Percentiles rank a stretch among this genome's conserved stretches.
Conservation (phyloP, 257 asterid genomes). For the Solanum sejunctum region DNA sequence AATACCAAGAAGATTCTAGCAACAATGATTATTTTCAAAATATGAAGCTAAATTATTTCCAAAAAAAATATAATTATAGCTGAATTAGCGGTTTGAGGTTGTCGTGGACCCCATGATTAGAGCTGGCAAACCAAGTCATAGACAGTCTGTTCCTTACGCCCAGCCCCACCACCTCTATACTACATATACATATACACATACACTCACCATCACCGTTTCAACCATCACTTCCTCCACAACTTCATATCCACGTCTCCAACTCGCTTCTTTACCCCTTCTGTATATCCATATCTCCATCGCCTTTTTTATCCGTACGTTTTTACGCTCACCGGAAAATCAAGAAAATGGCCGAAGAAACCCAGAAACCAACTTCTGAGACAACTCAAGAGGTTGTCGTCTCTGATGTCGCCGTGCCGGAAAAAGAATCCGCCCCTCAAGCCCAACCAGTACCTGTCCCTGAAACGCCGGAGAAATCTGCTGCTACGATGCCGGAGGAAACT, state of each 20-base stretch:
- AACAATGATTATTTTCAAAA: not conserved
- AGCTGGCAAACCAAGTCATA: conserved; percentile 31
- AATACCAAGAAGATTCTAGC: not conserved
- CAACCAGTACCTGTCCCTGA: conserved; percentile 15
- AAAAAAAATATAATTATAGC: not conserved
- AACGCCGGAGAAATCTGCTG: conserved; percentile 10
- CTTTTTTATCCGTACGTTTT: not conserved
- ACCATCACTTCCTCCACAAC: not conserved
- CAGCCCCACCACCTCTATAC: not conserved
- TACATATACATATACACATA: not conserved
- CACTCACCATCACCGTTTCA: not conserved
- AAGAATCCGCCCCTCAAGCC: conserved; percentile 8
- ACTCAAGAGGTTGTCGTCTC: conserved; percentile 11
- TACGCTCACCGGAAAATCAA: not conserved
- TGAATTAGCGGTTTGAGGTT: not conserved
- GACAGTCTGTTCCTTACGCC: conserved; percentile 34
- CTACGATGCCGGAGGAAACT: conserved; percentile 11
- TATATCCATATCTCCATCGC: not conserved
- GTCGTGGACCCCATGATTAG: conserved; percentile 23
- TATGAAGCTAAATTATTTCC: not conserved
- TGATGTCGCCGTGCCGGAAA: conserved; percentile 29
- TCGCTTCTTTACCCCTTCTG: not conserved
- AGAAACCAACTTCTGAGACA: conserved; percentile 19
- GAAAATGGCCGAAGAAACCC: conserved; percentile 45
- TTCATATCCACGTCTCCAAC: not conserved